Evolutionary conservation across 2,329 filamentous ascomycete species (phyloP).

Genomic region (Alternaria sp.): DNA sequence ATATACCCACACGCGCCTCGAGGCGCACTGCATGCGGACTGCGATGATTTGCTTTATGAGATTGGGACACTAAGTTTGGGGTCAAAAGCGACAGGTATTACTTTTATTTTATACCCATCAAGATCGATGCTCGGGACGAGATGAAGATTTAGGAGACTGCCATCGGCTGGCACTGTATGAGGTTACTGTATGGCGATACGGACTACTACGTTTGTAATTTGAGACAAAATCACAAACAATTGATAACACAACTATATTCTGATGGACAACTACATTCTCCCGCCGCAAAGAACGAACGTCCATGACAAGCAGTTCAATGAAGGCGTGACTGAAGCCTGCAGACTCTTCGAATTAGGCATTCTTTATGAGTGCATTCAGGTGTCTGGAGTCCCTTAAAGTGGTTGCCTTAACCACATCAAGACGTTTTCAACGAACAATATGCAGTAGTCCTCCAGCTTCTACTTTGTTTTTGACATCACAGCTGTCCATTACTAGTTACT

Average conservation of each 20-base stretch:
- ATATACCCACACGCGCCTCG: slow-evolving; percentile 22
- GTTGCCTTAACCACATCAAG: background rate
- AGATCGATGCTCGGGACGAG: slow-evolving; percentile 26
- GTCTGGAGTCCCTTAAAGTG: background rate
- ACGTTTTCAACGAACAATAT: background rate
- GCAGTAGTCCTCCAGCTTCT: background rate
- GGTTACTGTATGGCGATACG: slow-evolving; percentile 14
- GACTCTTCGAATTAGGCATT: background rate
- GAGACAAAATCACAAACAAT: slow-evolving; percentile 6
- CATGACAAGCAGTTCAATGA: rapidly evolving
- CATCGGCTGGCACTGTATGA: slow-evolving; percentile 8
- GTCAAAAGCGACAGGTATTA: slow-evolving; percentile 26
- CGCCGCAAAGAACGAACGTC: background rate
- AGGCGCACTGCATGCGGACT: slow-evolving; percentile 12
- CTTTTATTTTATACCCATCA: slow-evolving; percentile 40
- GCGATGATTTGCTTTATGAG: background rate
- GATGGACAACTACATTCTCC: background rate
- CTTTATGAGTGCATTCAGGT: background rate
- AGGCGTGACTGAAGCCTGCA: background rate
- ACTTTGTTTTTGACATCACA: background rate
- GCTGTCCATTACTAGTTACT: background rate
- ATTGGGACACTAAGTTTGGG: slow-evolving; percentile 6
- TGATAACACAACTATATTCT: background rate
- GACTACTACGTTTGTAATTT: slow-evolving; percentile 15
- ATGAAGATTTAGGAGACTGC: slow-evolving; percentile 14